Base-by-base conservation (phyloP, 805 yeast species). In the Barnettozyma californica region DNA sequence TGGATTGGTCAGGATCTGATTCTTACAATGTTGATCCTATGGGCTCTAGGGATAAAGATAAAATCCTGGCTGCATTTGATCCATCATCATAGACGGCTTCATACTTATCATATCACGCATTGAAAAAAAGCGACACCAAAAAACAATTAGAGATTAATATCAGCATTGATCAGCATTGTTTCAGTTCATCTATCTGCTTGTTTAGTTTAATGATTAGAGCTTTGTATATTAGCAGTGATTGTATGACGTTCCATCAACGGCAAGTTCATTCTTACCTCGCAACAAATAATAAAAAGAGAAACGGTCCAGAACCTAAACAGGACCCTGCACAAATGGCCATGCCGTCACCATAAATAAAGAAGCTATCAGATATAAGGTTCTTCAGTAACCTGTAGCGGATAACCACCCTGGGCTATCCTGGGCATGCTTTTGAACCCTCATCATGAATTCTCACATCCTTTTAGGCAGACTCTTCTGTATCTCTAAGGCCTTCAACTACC, bases 1-100 rank as follows among this genome's bases (percentile, higher is more conserved):
- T 85, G 9, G 92, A 85, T 65, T 86, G 94, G 92, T 67, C 79
- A 9, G 90, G 83, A 19, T 78, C 68, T 40, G 86, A 81, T 51
- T 62, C 61, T 2, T 53, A 47, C 33, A 51, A 47, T 25, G 58
- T 53, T 34, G 50, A 52, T 27, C 60, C 62, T 2, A 41, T 59
- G 23, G 44, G 41, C 10, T 50, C 50, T 13, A 53, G 53, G 14
- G 57, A 57, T 27, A 57, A 60, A 48, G 65, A 61, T 40, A 61
- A 61, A 49, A 53, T 60, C 7, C 50, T 61, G 19, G 65, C 63
- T 38, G 64, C 64, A 9, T 61, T 61, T 50, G 65, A 61, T 44
- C 65, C 65, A 29, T 47, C 54, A 9, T 43, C 50, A 38, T 47
- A 42, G 41, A 36, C 7, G n/a, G 8, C 33, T 13, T 29, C 33